Evolutionary conservation across 352 stramenopile species (phyloP).

Genomic region (Phytopythium chamaehyphon): DNA sequence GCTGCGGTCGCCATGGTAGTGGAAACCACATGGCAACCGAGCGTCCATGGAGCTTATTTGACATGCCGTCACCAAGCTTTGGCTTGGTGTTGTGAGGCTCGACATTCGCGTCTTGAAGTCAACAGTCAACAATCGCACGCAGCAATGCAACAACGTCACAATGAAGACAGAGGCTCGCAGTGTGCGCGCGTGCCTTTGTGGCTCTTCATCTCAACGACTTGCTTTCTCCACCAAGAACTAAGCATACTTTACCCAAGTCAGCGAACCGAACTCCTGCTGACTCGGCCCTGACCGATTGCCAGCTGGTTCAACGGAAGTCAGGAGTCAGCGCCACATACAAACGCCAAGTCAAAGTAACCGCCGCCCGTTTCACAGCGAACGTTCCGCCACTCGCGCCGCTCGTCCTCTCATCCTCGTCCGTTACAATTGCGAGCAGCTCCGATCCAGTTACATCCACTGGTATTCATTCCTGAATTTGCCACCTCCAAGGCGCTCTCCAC

Average conservation of each 20-base stretch:
- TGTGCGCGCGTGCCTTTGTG: slow-evolving; percentile 4
- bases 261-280: background rate
- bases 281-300: background rate
- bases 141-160: no score
- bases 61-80: no score
- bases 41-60: no score
- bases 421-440: no score
- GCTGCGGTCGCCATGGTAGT: no score
- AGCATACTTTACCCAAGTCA: slow-evolving; percentile 3
- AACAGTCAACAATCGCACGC: background rate
- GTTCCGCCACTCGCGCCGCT: no score
- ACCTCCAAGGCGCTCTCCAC: background rate
- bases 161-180: background rate
- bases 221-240: background rate
- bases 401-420: no score
- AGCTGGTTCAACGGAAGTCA: slow-evolving; percentile 4
- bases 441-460: no score
- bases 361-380: no score
- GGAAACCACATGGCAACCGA: no score
- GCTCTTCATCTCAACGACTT: background rate
- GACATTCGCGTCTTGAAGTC: background rate
- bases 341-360: background rate
- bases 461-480: slow-evolving; percentile 21
- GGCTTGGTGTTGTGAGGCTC: no score
- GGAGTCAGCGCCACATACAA: slow-evolving; percentile 1